Conservation (phyloP, 169 alveolate species). For the Plasmodium gonderi region DNA sequence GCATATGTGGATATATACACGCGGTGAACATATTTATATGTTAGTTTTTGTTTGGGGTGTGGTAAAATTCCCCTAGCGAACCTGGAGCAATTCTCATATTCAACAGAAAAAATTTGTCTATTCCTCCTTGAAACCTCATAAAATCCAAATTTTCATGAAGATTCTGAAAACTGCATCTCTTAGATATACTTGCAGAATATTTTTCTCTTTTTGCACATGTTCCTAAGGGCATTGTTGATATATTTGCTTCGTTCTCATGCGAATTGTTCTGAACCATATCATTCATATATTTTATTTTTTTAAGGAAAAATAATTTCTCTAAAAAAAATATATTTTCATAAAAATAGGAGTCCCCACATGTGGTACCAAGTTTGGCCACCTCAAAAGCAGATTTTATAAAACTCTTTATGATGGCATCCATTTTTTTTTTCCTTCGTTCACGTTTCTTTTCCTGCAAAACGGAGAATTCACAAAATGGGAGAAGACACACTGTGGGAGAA, state of each 20-base stretch:
- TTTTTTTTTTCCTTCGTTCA: constrained; percentile 3
- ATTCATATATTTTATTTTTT: constrained; percentile 47
- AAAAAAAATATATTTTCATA: constrained; percentile 24
- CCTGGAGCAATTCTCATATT: constrained; percentile 11
- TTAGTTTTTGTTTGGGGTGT: too few species aligned
- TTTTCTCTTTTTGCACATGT: neutral
- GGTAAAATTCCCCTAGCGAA: neutral
- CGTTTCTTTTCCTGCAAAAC: constrained; percentile 33
- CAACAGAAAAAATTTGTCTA: constrained; percentile 15
- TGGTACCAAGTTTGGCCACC: constrained; percentile 1
- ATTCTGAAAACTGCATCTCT: neutral
- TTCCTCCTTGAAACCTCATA: constrained; percentile 1
- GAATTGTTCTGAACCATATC: constrained; percentile 8
- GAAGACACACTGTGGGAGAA: neutral
- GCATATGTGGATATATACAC: neutral
- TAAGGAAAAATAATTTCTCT: constrained; percentile 23
- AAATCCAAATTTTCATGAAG: neutral
- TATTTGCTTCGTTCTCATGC: constrained; percentile 11
- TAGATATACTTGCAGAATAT: neutral
- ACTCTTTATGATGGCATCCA: constrained; percentile 8
- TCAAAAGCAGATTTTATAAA: constrained; percentile 28
- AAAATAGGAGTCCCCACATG: constrained; percentile 35
- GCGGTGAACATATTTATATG: too few species aligned
- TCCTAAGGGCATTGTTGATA: neutral
- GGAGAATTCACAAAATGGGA: neutral